Percentiles rank a stretch among this genome's conserved stretches.
phyloP scores from a whole-genome alignment of 1,284 basidiomycete species.

The Sporisorium graminicola region DNA sequence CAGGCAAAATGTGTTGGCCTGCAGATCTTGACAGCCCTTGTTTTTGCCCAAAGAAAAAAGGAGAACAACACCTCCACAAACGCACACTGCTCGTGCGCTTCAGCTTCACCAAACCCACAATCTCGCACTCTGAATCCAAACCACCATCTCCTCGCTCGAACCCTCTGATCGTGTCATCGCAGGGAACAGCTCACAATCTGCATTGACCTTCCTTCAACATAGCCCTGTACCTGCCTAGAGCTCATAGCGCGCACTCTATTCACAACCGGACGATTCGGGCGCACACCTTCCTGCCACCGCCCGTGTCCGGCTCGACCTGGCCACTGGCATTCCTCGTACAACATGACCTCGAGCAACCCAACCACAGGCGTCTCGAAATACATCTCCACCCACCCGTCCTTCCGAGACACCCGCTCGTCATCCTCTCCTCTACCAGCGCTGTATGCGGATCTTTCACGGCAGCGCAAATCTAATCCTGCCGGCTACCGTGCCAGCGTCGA shows the following conservation, averaged over 20 bases:
- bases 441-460: slow-evolving; percentile 87
- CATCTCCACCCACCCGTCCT: slow-evolving; percentile 36
- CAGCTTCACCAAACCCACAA: not conserved
- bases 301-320: too few relatives aligned
- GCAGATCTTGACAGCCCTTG: slow-evolving; percentile 25
- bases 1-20: not conserved
- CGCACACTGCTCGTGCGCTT: not conserved
- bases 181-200: not conserved
- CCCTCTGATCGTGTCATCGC: not conserved
- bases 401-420: slow-evolving; percentile 26
- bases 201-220: not conserved
- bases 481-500: slow-evolving; percentile 84
- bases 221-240: too few relatives aligned
- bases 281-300: too few relatives aligned
- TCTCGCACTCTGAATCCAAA: slow-evolving; percentile 1
- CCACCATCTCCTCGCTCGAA: slow-evolving; percentile 5
- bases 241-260: too few relatives aligned
- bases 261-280: too few relatives aligned
- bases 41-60: not conserved
- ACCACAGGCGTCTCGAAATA: slow-evolving; percentile 23
- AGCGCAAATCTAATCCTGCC: slow-evolving; percentile 84
- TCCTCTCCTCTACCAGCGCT: slow-evolving; percentile 77
- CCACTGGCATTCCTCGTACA: too few relatives aligned
- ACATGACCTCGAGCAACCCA: not conserved
- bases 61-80: slow-evolving; percentile 51